Evolutionary conservation across 495 filamentous ascomycete genomes (phyloP).

Genomic region (Podospora didyma): DNA sequence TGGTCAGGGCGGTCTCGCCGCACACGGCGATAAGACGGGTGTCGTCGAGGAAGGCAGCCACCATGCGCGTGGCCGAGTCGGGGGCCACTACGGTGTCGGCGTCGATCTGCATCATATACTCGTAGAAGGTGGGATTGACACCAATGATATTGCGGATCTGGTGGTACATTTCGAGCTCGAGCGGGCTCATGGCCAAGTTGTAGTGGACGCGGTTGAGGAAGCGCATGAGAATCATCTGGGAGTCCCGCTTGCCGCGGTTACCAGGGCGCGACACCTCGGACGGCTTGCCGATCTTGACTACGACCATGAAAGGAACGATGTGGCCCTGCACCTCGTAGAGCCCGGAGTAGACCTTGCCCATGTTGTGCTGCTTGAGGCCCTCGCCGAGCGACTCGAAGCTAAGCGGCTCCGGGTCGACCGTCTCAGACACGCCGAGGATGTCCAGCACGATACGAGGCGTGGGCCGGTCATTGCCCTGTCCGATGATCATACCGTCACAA

Average conservation of each 20-base stretch:
- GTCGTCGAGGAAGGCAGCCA: constrained; percentile 85
- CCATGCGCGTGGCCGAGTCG: constrained; percentile 90
- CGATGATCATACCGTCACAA: constrained; percentile 99
- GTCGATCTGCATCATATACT: constrained; percentile 95
- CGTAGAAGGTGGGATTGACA: constrained; percentile 97
- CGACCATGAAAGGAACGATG: constrained; percentile 94
- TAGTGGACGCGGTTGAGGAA: constrained; percentile 99
- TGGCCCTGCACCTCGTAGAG: constrained; percentile 97
- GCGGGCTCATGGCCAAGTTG: constrained; percentile 89
- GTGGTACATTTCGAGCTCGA: constrained; percentile 98
- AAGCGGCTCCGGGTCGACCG: constrained; percentile 91
- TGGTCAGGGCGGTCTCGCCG: constrained; percentile 89
- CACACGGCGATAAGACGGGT: constrained; percentile 89
- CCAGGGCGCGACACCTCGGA: constrained; percentile 94
- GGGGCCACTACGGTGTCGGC: constrained; percentile 92
- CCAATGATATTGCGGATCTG: constrained; percentile 99
- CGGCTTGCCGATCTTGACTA: constrained; percentile 96
- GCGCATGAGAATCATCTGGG: constrained; percentile 95
- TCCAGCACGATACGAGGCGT: constrained; percentile 96
- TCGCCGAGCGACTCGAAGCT: constrained; percentile 97
- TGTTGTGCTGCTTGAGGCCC: constrained; percentile 96
- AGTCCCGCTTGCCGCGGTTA: constrained; percentile 98
- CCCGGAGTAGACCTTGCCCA: constrained; percentile 97
- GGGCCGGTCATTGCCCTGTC: constrained; percentile 93
- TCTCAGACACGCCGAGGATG: constrained; percentile 90